A percentile compares a stretch with the other conserved stretches of the same genome.
Evolutionary conservation across 1,284 basidiomycete species (phyloP).

Genomic region (Trichosporon sp.): DNA sequence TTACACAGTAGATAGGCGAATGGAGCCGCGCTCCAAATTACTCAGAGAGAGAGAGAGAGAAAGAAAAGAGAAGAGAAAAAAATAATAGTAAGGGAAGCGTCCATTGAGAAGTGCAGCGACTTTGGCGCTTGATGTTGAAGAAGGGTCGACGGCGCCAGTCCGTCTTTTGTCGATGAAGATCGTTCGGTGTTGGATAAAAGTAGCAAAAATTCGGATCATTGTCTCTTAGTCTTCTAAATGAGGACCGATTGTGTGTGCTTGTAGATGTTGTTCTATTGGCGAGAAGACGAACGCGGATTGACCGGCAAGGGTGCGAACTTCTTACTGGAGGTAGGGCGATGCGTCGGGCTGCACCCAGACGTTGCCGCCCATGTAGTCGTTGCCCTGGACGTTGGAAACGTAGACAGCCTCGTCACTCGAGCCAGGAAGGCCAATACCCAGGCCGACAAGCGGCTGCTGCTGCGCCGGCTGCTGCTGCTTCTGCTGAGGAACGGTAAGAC

Average conservation of each 20-base stretch:
- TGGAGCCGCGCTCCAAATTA: not conserved
- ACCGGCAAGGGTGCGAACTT: not conserved
- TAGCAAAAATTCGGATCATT: constrained; percentile 2
- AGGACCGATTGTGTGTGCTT: not conserved
- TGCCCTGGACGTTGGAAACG: constrained; percentile 16
- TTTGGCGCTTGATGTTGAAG: not conserved
- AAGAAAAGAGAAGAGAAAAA: not conserved
- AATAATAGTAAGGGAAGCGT: not conserved
- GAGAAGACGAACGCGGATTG: not conserved
- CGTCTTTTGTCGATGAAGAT: constrained; percentile 2
- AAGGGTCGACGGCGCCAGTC: not conserved
- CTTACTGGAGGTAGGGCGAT: not conserved
- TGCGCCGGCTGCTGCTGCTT: not conserved
- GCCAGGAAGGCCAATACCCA: constrained; percentile 21
- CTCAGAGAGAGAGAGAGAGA: not conserved
- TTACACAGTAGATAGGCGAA: constrained; percentile 2
- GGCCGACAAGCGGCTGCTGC: constrained; percentile 24
- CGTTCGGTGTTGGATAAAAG: not conserved
- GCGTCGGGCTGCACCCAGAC: constrained; percentile 1
- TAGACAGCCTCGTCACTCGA: constrained; percentile 11
- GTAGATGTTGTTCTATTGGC: not conserved
- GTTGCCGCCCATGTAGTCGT: constrained; percentile 7
- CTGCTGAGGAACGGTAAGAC: constrained; percentile 19
- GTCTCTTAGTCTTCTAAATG: not conserved
- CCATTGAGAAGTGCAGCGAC: not conserved